A percentile compares a stretch with the other conserved stretches of the same genome.
These are phyloP conservation scores for Gossypium trilobum DNA, from an alignment of 441 rosid species.

Conservation along the genomic window DNA sequence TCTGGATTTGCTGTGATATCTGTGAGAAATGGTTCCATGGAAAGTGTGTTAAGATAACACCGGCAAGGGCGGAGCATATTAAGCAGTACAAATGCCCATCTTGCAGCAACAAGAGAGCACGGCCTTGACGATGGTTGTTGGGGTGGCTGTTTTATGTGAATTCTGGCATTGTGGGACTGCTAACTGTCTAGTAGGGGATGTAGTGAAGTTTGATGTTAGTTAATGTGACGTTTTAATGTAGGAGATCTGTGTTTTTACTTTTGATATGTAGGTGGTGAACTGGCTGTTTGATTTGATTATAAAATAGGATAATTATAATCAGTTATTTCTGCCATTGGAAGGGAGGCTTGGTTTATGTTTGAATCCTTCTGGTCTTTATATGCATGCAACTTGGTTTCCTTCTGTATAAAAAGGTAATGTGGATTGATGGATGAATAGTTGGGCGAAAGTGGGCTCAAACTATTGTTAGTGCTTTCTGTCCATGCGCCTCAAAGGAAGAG, in stretches of 20 bases:
- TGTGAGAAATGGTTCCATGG: constrained; percentile 71
- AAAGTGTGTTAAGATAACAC: constrained; percentile 60
- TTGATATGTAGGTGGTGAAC: constrained; percentile 23
- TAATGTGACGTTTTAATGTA: constrained; percentile 19
- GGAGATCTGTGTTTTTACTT: constrained; percentile 19
- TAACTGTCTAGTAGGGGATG: constrained; percentile 42
- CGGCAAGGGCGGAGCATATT: constrained; percentile 58
- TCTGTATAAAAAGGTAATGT: neutral
- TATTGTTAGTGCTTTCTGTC: no score
- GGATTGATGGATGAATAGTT: neutral
- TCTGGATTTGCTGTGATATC: constrained; percentile 48
- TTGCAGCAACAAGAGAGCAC: constrained; percentile 59
- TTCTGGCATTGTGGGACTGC: constrained; percentile 29
- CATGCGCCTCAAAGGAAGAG: no score
- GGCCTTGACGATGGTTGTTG: constrained; percentile 24
- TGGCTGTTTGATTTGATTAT: constrained; percentile 18
- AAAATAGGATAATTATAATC: constrained; percentile 18
- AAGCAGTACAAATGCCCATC: constrained; percentile 65
- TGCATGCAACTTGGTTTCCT: constrained; percentile 15
- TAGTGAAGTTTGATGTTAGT: constrained; percentile 34
- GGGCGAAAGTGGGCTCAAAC: no score
- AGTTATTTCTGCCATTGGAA: constrained; percentile 19
- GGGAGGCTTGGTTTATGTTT: constrained; percentile 7
- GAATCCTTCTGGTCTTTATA: constrained; percentile 14
- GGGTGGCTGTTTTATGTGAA: constrained; percentile 16